Percentiles rank a stretch among this genome's conserved stretches.
These are phyloP conservation scores for Astrephomene gubernaculifera DNA, from an alignment of 139 green algal genomes.

Conservation along the genomic window DNA sequence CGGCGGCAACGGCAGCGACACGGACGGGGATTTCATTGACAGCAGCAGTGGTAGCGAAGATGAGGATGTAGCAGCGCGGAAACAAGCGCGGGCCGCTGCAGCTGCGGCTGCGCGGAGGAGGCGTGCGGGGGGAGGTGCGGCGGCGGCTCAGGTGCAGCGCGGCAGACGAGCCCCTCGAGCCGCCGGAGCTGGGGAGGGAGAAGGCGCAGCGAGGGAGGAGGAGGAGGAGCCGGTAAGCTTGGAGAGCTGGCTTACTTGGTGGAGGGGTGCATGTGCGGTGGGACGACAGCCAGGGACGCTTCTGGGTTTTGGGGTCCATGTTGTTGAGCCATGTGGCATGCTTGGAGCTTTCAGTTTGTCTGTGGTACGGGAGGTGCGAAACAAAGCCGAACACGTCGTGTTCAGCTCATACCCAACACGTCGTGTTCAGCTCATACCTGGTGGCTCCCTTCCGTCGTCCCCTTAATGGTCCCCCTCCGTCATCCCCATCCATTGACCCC, in stretches of 20 bases:
- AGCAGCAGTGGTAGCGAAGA: not conserved
- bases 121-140: not conserved
- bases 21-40: not conserved
- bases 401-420: not conserved
- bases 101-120: not conserved
- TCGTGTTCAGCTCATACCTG: not conserved
- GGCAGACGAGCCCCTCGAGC: not conserved
- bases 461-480: not conserved
- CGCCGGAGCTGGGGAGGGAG: not conserved
- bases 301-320: too few relatives aligned
- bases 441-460: too few relatives aligned
- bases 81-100: not conserved
- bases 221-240: too few relatives aligned
- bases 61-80: not conserved
- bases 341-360: too few relatives aligned
- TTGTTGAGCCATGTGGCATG: too few relatives aligned
- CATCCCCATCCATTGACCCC: not conserved
- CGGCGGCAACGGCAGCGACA: not conserved
- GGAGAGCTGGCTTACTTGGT: too few relatives aligned
- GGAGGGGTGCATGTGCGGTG: too few relatives aligned
- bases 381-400: not conserved
- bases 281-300: too few relatives aligned
- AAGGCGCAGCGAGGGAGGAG: not conserved
- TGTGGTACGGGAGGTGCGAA: not conserved
- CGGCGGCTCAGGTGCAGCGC: not conserved